Evolutionary conservation across 2,329 filamentous ascomycete genomes (phyloP).

Genomic region (Scorias spongiosa): DNA sequence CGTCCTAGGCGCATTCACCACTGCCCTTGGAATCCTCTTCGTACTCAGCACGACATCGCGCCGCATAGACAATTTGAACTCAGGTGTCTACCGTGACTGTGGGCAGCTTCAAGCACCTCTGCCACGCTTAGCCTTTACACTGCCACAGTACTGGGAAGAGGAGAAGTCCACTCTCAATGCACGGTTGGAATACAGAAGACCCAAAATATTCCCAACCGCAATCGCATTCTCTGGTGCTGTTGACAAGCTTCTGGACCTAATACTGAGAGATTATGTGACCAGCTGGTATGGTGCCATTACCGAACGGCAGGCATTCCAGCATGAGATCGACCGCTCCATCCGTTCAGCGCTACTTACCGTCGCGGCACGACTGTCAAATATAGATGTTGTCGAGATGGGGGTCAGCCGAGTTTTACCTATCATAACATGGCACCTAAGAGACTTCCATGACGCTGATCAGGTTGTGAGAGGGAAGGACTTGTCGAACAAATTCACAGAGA

Average conservation of each 20-base stretch:
- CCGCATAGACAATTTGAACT: constrained; percentile 41
- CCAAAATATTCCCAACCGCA: constrained; percentile 60
- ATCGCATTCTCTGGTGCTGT: constrained; percentile 64
- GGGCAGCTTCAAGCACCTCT: constrained; percentile 2
- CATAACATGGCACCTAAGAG: constrained; percentile 71
- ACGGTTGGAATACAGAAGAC: constrained; percentile 50
- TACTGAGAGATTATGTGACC: constrained; percentile 70
- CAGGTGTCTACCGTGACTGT: constrained; percentile 12
- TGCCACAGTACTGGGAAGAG: constrained; percentile 44
- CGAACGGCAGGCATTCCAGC: constrained; percentile 59
- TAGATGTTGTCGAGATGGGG: constrained; percentile 72
- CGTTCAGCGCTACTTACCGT: constrained; percentile 57
- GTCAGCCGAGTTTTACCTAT: constrained; percentile 77
- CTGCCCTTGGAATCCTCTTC: constrained; percentile 40
- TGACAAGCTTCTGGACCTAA: constrained; percentile 60
- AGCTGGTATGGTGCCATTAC: constrained; percentile 86
- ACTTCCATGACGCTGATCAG: constrained; percentile 82
- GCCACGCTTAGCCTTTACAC: constrained; percentile 12
- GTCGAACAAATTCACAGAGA: constrained; percentile 82
- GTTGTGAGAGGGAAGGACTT: constrained; percentile 75
- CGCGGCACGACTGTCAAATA: constrained; percentile 53
- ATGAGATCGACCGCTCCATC: constrained; percentile 73
- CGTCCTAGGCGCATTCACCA: constrained; percentile 46
- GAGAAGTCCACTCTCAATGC: constrained; percentile 53
- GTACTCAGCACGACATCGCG: constrained; percentile 49